A percentile compares a stretch with the other conserved stretches of the same genome.
phyloP scores from a whole-genome alignment of 75 land plant genomes.

The Picea sitchensis region DNA sequence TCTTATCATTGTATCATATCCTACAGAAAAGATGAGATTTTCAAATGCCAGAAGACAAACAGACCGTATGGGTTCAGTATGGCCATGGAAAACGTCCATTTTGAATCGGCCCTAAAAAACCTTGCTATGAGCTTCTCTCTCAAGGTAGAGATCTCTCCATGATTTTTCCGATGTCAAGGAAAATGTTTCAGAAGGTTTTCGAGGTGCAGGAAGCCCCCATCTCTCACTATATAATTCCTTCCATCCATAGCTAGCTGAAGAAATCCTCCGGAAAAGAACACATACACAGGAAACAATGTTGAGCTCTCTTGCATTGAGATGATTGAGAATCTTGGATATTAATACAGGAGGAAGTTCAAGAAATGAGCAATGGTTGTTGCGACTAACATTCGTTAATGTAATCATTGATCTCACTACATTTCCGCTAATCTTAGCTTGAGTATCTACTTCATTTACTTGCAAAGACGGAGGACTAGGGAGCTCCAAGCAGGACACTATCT shows the following conservation, averaged over 20 bases:
- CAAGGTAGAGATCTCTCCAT: constrained; percentile 88
- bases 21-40: constrained; percentile 73
- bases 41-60: constrained; percentile 68
- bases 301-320: constrained; percentile 78
- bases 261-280: constrained; percentile 49
- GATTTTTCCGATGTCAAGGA: constrained; percentile 45
- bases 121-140: constrained; percentile 77
- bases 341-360: constrained; percentile 76
- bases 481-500: constrained; percentile 6
- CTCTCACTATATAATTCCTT: constrained; percentile 87
- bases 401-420: neutral
- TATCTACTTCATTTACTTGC: neutral
- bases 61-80: constrained; percentile 74
- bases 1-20: constrained; percentile 74
- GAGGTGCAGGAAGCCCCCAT: constrained; percentile 74
- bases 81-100: constrained; percentile 66
- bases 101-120: constrained; percentile 69
- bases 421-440: neutral
- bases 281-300: constrained; percentile 84
- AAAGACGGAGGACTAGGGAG: neutral
- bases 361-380: constrained; percentile 22
- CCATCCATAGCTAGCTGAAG: constrained; percentile 83
- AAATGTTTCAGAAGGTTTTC: no score
- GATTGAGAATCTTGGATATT: constrained; percentile 66
- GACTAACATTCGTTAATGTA: no score